Conservation (phyloP, 768 basidiomycete species). For the Sporobolomyces pararoseus region DNA sequence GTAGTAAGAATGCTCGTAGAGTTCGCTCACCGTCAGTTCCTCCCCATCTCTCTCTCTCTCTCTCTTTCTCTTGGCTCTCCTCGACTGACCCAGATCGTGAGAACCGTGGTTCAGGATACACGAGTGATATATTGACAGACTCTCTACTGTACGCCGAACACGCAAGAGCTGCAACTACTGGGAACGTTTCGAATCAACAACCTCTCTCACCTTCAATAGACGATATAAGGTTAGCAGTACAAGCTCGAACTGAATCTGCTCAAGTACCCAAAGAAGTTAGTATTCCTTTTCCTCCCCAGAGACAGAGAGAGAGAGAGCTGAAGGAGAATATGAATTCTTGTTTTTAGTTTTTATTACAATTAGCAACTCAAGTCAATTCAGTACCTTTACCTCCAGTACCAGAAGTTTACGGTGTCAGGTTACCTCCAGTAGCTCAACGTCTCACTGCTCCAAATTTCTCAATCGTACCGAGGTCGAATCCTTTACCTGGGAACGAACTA, state of each 20-base stretch:
- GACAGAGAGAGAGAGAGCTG: background rate
- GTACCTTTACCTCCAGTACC: slow-evolving; percentile 51
- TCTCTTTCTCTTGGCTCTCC: background rate
- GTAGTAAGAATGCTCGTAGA: slow-evolving; percentile 53
- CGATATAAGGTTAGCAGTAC: slow-evolving; percentile 52
- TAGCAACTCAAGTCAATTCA: slow-evolving; percentile 52
- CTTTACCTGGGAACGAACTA: background rate
- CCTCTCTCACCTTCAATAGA: slow-evolving; percentile 37
- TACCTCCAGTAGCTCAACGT: slow-evolving; percentile 50
- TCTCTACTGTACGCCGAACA: slow-evolving; percentile 52
- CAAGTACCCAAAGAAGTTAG: slow-evolving; percentile 53
- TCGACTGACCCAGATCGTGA: background rate
- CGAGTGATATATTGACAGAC: slow-evolving; percentile 50
- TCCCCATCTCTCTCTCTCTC: slow-evolving; percentile 5
- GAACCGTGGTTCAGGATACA: slow-evolving; percentile 53
- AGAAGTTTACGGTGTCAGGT: slow-evolving; percentile 52
- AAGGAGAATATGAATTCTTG: background rate
- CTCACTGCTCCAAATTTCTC: slow-evolving; percentile 52
- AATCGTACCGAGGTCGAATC: slow-evolving; percentile 47
- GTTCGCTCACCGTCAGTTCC: slow-evolving; percentile 52
- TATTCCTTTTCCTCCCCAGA: background rate
- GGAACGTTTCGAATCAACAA: background rate
- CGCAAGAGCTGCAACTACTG: slow-evolving; percentile 44
- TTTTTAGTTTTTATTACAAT: slow-evolving; percentile 50
- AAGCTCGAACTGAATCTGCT: slow-evolving; percentile 49